These are phyloP conservation scores for Zychaea mexicana DNA, from an alignment of 371 early-diverging fungal species.

Conservation along the genomic window DNA sequence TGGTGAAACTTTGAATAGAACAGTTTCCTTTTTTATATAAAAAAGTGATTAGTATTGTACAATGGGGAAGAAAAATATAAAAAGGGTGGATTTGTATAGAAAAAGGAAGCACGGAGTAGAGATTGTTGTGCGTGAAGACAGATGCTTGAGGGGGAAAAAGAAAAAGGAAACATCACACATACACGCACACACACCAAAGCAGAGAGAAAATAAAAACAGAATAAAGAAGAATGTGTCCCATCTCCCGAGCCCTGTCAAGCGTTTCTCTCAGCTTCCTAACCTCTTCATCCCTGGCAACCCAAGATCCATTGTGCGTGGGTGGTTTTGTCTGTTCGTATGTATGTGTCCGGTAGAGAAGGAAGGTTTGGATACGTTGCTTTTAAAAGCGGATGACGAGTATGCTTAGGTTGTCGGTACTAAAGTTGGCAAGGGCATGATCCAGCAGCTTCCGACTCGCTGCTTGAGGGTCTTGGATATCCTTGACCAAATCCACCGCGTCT, in stretches of 20 bases:
- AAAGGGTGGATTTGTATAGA: too few relatives aligned
- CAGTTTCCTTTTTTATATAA: neutral
- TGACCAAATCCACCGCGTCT: conserved; percentile 89
- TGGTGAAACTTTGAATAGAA: neutral
- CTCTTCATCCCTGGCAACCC: neutral
- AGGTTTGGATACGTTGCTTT: neutral
- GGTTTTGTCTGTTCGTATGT: too few relatives aligned
- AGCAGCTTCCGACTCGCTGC: conserved; percentile 82
- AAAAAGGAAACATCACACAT: too few relatives aligned
- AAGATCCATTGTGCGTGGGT: too few relatives aligned
- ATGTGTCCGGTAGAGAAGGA: too few relatives aligned
- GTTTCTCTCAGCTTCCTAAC: neutral
- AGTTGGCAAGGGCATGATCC: conserved; percentile 89
- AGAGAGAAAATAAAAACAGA: too few relatives aligned
- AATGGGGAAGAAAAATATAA: neutral
- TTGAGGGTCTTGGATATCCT: conserved; percentile 75
- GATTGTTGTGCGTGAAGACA: too few relatives aligned
- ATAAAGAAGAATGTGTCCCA: too few relatives aligned
- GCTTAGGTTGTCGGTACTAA: conserved; percentile 93
- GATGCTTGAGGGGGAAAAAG: too few relatives aligned
- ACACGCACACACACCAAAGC: neutral
- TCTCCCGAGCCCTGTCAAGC: too few relatives aligned
- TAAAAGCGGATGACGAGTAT: conserved; percentile 70
- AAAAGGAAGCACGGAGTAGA: too few relatives aligned
- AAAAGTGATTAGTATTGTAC: conserved; percentile 10